Conservation (phyloP, 1,284 basidiomycete genomes). For the Moesziomyces aphidis region DNA sequence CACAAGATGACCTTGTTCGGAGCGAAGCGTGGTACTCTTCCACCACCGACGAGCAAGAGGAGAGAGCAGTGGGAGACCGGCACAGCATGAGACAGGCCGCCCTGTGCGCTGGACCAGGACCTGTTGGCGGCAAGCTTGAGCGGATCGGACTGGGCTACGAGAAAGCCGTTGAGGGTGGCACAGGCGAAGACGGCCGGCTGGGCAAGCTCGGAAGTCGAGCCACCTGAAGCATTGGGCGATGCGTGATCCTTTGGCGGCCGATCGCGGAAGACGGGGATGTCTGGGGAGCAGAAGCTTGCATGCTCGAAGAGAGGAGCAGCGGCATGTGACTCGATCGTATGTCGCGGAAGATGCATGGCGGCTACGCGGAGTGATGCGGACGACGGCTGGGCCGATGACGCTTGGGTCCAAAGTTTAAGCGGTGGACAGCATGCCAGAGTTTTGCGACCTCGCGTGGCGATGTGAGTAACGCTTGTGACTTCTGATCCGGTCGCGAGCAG, state of each 20-base stretch:
- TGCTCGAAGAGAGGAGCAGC: conserved; percentile 45
- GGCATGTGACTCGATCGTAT: conserved; percentile 55
- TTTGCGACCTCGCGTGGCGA: not conserved
- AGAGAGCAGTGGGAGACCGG: conserved; percentile 54
- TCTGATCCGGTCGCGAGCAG: not conserved
- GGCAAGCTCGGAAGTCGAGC: conserved; percentile 1
- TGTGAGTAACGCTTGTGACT: not conserved
- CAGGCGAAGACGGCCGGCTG: conserved; percentile 55
- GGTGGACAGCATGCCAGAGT: not conserved
- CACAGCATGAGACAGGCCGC: conserved; percentile 49
- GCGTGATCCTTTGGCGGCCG: too few relatives aligned
- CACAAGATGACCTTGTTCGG: conserved; percentile 63
- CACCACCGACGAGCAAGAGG: conserved; percentile 60
- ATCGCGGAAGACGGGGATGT: not conserved
- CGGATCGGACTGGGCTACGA: conserved; percentile 52
- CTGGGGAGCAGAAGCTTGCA: conserved; percentile 46
- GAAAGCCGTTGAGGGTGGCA: conserved; percentile 56
- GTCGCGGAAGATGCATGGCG: conserved; percentile 55
- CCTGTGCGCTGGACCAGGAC: conserved; percentile 49
- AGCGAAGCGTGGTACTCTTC: conserved; percentile 58
- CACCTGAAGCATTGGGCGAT: too few relatives aligned
- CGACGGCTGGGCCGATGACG: not conserved
- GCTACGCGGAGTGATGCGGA: not conserved
- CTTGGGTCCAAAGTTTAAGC: not conserved
- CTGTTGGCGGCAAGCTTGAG: conserved; percentile 44